These are phyloP conservation scores for Fistulinella prunicolor DNA, from an alignment of 768 basidiomycete species.

Conservation along the genomic window DNA sequence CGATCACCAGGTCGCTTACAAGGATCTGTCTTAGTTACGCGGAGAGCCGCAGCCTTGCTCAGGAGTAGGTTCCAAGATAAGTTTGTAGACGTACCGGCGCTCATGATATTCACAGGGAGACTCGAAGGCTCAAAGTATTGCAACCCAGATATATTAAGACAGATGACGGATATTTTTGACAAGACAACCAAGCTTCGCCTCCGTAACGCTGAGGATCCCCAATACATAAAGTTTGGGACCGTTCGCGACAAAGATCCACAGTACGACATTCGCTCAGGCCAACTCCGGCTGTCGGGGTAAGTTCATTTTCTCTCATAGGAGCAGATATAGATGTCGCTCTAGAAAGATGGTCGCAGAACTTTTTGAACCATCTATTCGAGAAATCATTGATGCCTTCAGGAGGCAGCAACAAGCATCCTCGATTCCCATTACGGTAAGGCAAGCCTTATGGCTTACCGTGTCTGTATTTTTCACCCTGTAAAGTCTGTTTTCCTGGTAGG, in stretches of 20 bases:
- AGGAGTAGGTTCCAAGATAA: slow-evolving; percentile 12
- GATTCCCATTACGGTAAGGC: slow-evolving; percentile 33
- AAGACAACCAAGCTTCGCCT: slow-evolving; percentile 43
- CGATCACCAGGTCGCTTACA: slow-evolving; percentile 36
- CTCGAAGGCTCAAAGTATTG: slow-evolving; percentile 32
- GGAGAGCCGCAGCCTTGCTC: slow-evolving; percentile 33
- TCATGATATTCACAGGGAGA: slow-evolving; percentile 20
- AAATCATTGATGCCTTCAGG: slow-evolving; percentile 35
- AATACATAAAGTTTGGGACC: slow-evolving; percentile 42
- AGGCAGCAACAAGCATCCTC: slow-evolving; percentile 30
- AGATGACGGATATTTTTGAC: slow-evolving; percentile 40
- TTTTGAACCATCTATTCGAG: slow-evolving; percentile 44
- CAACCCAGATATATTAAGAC: slow-evolving; percentile 31
- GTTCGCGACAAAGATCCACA: slow-evolving; percentile 37
- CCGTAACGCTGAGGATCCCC: slow-evolving; percentile 36
- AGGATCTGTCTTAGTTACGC: slow-evolving; percentile 40
- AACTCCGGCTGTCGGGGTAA: slow-evolving; percentile 39
- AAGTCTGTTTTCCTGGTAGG: slow-evolving; percentile 50
- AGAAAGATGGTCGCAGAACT: slow-evolving; percentile 41
- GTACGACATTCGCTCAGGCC: slow-evolving; percentile 38
- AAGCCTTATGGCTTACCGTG: neutral
- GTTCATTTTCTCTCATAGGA: neutral
- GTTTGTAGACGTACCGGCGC: neutral
- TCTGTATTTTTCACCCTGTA: neutral
- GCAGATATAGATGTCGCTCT: neutral